Base-by-base conservation (phyloP, 2,329 filamentous ascomycete genomes). In the Knufia fluminis region DNA sequence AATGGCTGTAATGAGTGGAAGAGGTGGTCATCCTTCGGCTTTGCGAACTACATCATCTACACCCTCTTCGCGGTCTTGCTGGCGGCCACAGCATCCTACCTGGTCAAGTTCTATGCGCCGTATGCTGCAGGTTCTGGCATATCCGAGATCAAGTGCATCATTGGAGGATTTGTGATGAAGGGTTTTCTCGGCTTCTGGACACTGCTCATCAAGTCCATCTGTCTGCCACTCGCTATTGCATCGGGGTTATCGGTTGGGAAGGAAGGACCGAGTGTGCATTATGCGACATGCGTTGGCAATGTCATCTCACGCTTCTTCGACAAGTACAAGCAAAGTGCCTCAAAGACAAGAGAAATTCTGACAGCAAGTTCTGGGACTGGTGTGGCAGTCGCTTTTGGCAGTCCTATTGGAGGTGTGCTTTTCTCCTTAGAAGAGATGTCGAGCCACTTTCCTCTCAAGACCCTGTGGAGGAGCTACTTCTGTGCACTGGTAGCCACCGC, bases 351-450 rank as follows among this genome's bases (percentile, higher is more conserved):
- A 49, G 92, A 98, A 70, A 94, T 98, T 22, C 71, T 98, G 56
- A 96, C 88, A 60, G 92, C 92, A 22, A 94, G 87, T 56, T 92
- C 92, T 22, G 92, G 91, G 31, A 91, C 92, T 3, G 92, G 92
- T 50, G 92, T 98, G 3, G 92, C 86, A 2, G 92, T 98, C 24
- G 92, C 92, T 19, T 98, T 98, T 66, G 92, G 92, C 53, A 95
- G 89, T 69, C 92, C 92, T 1, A 98, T 98, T 54, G 92, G 92
- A 48, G 92, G 92, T 16, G 92, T 98, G 2, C 71, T 98, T 14
- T 98, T 98, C 70, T 96, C 91, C 2, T 73, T 98, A 4, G 92
- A 98, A 71, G 92, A 98, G 73, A 96, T 98, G 85, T 91, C 90
- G 14, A 94, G 82, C 51, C 85, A 95, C 62, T 98, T 98, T 59